Evolutionary conservation across 768 basidiomycete genomes (phyloP).

Genomic region (Lactarius evosmus): DNA sequence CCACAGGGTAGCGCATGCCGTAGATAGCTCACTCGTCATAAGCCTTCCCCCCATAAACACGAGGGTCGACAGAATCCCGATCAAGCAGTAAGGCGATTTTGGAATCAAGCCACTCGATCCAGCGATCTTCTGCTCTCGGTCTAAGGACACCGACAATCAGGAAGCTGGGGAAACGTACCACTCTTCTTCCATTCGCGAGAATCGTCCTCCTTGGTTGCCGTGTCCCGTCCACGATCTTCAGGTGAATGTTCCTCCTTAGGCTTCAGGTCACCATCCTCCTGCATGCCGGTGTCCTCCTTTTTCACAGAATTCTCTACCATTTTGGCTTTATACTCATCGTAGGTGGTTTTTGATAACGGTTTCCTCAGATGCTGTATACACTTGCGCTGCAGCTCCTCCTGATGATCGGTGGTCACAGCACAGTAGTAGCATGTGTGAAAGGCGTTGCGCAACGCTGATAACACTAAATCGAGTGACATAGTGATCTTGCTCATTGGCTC

Average conservation of each 20-base stretch:
- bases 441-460: conserved; percentile 89
- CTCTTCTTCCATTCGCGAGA: conserved; percentile 58
- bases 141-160: conserved; percentile 20
- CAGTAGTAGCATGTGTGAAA: conserved; percentile 99
- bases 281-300: conserved; percentile 49
- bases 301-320: conserved; percentile 42
- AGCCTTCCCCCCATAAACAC: conserved; percentile 84
- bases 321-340: conserved; percentile 59
- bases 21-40: conserved; percentile 73
- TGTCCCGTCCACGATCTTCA: conserved; percentile 36
- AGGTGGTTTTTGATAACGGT: conserved; percentile 57
- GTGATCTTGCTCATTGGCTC: conserved; percentile 50
- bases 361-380: conserved; percentile 90
- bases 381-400: conserved; percentile 93
- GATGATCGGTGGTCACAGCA: conserved; percentile 84
- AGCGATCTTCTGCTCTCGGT: conserved; percentile 65
- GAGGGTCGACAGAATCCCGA: conserved; percentile 75
- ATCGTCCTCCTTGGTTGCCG: conserved; percentile 36
- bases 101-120: conserved; percentile 85
- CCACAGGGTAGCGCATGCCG: neutral
- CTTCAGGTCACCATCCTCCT: conserved; percentile 33
- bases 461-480: conserved; percentile 85
- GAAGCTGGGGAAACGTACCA: conserved; percentile 45
- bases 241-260: conserved; percentile 32
- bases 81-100: conserved; percentile 82